Evolutionary conservation across 1,284 basidiomycete species (phyloP).

Genomic region (Cryptococcus hybrid): DNA sequence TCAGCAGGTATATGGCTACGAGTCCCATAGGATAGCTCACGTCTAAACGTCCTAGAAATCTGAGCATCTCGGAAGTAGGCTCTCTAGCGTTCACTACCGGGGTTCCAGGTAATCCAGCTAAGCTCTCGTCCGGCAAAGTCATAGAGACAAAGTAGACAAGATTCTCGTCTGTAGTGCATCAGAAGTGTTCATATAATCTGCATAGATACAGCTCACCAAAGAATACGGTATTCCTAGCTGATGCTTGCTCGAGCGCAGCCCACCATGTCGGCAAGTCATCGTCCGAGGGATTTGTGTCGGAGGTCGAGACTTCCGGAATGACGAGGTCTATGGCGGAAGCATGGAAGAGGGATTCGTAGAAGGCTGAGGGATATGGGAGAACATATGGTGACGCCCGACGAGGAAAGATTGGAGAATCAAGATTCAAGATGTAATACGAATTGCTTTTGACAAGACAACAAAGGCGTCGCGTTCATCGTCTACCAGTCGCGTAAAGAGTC

Average conservation of each 20-base stretch:
- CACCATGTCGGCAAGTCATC: constrained; percentile 60
- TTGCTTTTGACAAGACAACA: too few relatives aligned
- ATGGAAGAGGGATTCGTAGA: constrained; percentile 64
- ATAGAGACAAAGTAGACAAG: constrained; percentile 65
- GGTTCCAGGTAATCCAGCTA: constrained; percentile 8
- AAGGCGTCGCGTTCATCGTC: too few relatives aligned
- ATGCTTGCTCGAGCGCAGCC: constrained; percentile 39
- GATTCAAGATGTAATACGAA: too few relatives aligned
- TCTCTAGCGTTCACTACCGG: constrained; percentile 11
- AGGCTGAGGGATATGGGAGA: not conserved
- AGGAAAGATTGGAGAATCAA: too few relatives aligned
- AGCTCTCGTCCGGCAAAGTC: constrained; percentile 52
- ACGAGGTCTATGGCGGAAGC: constrained; percentile 62
- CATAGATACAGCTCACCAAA: too few relatives aligned
- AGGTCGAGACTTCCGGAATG: constrained; percentile 60
- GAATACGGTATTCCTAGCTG: constrained; percentile 51
- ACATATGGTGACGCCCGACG: not conserved
- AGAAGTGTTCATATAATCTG: constrained; percentile 14
- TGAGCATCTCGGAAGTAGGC: constrained; percentile 60
- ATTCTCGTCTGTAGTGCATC: constrained; percentile 60
- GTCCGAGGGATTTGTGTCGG: constrained; percentile 58
- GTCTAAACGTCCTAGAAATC: constrained; percentile 56
- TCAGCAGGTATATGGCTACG: constrained; percentile 3
- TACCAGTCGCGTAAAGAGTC: too few relatives aligned
- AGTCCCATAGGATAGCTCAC: not conserved